Conservation (phyloP, 139 green algal species). For the Trebouxia sp. region DNA sequence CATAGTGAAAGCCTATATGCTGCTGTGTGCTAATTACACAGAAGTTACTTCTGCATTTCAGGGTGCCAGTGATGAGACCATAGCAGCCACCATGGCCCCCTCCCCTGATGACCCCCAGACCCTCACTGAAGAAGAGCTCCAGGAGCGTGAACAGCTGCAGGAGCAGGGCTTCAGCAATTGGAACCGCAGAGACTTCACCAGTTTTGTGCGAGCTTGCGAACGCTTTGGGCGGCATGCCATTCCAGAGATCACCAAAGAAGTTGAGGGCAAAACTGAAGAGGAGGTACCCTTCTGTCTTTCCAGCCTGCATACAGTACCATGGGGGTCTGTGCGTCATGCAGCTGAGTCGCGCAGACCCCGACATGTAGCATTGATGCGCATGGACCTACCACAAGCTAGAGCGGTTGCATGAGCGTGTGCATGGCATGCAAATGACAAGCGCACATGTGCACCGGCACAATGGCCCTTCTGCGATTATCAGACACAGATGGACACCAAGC, state of each 20-base stretch:
- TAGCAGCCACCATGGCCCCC: slow-evolving; percentile 54
- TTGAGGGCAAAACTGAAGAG: slow-evolving; percentile 92
- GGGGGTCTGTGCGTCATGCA: no score
- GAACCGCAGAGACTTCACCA: slow-evolving; percentile 91
- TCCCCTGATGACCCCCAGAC: slow-evolving; percentile 75
- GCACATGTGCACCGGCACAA: no score
- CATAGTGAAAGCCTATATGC: no score
- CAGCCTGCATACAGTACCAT: no score
- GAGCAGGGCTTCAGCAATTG: slow-evolving; percentile 87
- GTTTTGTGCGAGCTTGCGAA: slow-evolving; percentile 91
- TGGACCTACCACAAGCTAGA: no score
- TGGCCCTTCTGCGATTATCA: no score
- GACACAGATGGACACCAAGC: no score
- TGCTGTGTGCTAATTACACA: neutral
- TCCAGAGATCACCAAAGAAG: slow-evolving; percentile 78
- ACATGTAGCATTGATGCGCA: no score
- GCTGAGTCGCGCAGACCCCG: no score
- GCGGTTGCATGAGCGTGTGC: no score
- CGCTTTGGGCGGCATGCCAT: slow-evolving; percentile 82
- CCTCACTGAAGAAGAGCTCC: slow-evolving; percentile 87
- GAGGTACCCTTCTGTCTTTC: slow-evolving; percentile 67
- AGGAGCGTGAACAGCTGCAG: slow-evolving; percentile 40
- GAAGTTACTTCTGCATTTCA: slow-evolving; percentile 28
- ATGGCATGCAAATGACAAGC: no score
- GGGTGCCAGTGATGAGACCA: slow-evolving; percentile 73